These are phyloP conservation scores for Vitis hybrid DNA, from an alignment of 177 flowering plant genomes.

Conservation along the genomic window DNA sequence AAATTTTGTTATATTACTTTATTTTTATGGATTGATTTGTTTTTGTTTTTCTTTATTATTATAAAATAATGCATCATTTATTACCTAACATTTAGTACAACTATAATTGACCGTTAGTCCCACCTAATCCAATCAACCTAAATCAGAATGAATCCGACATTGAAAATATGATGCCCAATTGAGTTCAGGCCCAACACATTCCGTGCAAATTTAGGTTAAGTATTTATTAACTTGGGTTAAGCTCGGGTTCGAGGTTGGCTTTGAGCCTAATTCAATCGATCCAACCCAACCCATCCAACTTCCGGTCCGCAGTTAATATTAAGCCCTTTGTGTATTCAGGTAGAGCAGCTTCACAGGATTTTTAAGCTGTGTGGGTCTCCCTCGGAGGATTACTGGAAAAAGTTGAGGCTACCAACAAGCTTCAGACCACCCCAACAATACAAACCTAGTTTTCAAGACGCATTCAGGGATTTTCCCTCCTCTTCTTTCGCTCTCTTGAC, in stretches of 20 bases:
- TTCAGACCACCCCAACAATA: conserved; percentile 43
- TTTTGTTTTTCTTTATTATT: no score
- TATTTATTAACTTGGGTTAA: no score
- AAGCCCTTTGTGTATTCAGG: conserved; percentile 28
- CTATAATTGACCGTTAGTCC: no score
- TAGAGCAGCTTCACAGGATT: conserved; percentile 51
- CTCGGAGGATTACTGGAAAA: conserved; percentile 47
- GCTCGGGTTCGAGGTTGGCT: no score
- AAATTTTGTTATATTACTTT: no score
- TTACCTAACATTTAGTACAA: no score
- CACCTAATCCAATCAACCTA: no score
- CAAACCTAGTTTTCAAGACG: conserved; percentile 30
- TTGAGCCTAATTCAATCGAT: no score
- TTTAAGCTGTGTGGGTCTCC: conserved; percentile 56
- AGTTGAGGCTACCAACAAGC: conserved; percentile 34
- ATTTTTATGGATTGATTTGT: no score
- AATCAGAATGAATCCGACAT: no score
- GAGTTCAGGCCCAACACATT: not conserved
- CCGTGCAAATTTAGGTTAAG: not conserved
- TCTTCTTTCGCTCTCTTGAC: conserved; percentile 36
- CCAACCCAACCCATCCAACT: not conserved
- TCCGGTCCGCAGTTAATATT: not conserved
- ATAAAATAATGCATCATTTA: no score
- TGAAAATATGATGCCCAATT: no score
- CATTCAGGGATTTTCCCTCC: conserved; percentile 30